phyloP scores from a whole-genome alignment of 2,329 filamentous ascomycete genomes.

The Daldinia sp. region DNA sequence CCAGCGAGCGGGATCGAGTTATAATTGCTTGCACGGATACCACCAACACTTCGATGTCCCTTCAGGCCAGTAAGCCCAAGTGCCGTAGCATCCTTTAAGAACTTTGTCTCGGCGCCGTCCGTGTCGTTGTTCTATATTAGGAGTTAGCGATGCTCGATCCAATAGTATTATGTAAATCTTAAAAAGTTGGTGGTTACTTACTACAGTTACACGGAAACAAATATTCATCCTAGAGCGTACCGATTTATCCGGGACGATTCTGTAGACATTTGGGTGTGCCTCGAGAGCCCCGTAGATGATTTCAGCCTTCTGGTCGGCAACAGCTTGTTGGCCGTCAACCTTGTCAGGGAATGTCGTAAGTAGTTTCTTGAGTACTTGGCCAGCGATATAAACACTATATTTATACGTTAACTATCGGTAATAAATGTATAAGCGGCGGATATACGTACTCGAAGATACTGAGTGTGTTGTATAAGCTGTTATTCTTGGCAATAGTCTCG shows the following conservation, averaged over 20 bases:
- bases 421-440: background rate
- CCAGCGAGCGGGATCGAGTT: slow-evolving; percentile 78
- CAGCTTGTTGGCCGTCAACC: slow-evolving; percentile 77
- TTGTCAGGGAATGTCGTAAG: slow-evolving; percentile 71
- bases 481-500: slow-evolving; percentile 87
- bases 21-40: slow-evolving; percentile 88
- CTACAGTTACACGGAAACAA: slow-evolving; percentile 78
- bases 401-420: slow-evolving; percentile 2
- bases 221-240: slow-evolving; percentile 93
- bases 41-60: slow-evolving; percentile 86
- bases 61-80: slow-evolving; percentile 80
- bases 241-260: slow-evolving; percentile 76
- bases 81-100: slow-evolving; percentile 75
- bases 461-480: slow-evolving; percentile 94
- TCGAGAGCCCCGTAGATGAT: slow-evolving; percentile 83
- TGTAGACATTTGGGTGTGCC: slow-evolving; percentile 75
- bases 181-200: slow-evolving; percentile 34
- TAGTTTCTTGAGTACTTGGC: slow-evolving; percentile 84
- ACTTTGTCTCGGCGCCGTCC: slow-evolving; percentile 78
- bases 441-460: slow-evolving; percentile 82
- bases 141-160: slow-evolving; percentile 6
- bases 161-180: background rate
- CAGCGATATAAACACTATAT: slow-evolving; percentile 81
- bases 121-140: slow-evolving; percentile 58
- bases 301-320: slow-evolving; percentile 77